Evolutionary conservation across 805 yeast genomes (phyloP), one percentile per base, ranked within the genome.

Genomic region (Candida ortonii): DNA sequence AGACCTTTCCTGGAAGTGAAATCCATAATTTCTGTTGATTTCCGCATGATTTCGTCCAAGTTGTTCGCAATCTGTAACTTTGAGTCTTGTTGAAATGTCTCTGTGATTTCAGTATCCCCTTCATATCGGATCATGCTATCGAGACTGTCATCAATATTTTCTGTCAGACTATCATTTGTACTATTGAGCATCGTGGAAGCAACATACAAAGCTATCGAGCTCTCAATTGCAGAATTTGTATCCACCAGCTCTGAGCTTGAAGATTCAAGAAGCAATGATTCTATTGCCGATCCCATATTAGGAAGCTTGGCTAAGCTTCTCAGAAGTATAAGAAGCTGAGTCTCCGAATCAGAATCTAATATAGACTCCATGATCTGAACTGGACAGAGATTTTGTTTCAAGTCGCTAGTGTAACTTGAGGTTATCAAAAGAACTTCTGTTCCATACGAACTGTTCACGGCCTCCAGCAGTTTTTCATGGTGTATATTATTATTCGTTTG

Each of bases 1-100:
- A 28, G 36, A 3, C 28, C 22, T 9, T 23, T 3, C 62, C 41
- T 26, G 5, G 67, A 48, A 1, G 59, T 36, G 4, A 58, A 57
- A 22, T 67, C 70, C 3, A 74, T 50, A 3, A 75, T 34, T 1
- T 61, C 65, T 36, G 67, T 71, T 0, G 80, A 65, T 31, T 46
- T 53, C 20, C 67, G 71, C 13, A 70, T 27, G n/a, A 39, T 27
- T 5, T 29, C 17, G 16, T 20, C 29, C 3, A 26, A n/a, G n/a
- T n/a, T n/a, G n/a, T n/a, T n/a, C n/a, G n/a, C 5, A 19, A 14
- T 19, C 11, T 35, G 38, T 16, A n/a, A n/a, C n/a, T n/a, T n/a
- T n/a, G n/a, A n/a, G n/a, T n/a, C n/a, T n/a, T n/a, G n/a, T n/a
- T n/a, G n/a, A n/a, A n/a, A n/a, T n/a, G n/a, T n/a, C n/a, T n/a